A percentile compares a stretch with the other conserved stretches of the same genome.
These are phyloP conservation scores for Leishmania arabica DNA, from an alignment of 208 protist species.

Conservation along the genomic window DNA sequence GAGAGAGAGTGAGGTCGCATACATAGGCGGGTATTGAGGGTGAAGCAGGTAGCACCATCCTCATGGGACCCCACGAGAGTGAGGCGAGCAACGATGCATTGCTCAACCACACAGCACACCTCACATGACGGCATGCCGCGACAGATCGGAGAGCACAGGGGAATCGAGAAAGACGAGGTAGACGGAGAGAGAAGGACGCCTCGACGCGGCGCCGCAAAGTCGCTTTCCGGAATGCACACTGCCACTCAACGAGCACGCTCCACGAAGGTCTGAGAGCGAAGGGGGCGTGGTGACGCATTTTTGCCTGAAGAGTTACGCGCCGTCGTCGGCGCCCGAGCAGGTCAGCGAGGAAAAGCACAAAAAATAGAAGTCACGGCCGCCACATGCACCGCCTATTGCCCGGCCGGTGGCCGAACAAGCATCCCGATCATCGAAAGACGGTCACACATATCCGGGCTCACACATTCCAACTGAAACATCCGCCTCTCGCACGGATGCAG, in stretches of 20 bases:
- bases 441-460: neutral
- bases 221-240: neutral
- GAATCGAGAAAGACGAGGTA: slow-evolving; percentile 4
- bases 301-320: neutral
- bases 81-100: neutral
- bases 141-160: slow-evolving; percentile 11
- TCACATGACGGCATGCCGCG: neutral
- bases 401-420: neutral
- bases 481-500: neutral
- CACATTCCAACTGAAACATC: neutral
- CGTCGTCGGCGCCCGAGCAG: neutral
- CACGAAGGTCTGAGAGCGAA: neutral
- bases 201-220: neutral
- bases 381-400: neutral
- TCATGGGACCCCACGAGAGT: neutral
- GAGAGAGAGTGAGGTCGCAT: neutral
- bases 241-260: neutral
- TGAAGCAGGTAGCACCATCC: neutral
- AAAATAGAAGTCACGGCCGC: neutral
- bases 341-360: slow-evolving; percentile 10
- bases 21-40: neutral
- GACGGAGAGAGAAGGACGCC: neutral
- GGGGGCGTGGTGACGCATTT: neutral
- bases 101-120: neutral
- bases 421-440: neutral